Conservation (phyloP, 2,329 filamentous ascomycete genomes). For the Neopestalotiopsis sp. region DNA sequence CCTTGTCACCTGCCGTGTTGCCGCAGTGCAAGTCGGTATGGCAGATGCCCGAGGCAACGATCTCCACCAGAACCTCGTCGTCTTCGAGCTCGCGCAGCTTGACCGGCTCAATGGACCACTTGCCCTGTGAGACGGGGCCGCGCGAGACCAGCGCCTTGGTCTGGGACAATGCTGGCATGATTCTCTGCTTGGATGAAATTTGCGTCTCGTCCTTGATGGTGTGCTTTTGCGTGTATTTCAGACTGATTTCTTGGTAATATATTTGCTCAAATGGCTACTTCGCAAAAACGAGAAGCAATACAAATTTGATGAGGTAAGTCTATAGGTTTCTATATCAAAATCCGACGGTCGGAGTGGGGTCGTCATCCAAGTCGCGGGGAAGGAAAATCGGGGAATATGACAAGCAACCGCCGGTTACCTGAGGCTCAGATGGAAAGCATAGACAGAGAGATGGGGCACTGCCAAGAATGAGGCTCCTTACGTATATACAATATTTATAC, state of each 20-base stretch:
- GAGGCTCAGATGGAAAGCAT: background rate
- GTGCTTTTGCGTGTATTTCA: no score
- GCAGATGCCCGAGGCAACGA: constrained; percentile 59
- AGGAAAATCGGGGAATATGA: background rate
- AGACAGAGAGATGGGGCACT: background rate
- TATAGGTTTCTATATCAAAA: background rate
- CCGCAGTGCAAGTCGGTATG: constrained; percentile 58
- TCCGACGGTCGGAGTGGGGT: background rate
- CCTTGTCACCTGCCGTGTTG: constrained; percentile 35
- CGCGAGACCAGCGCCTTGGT: constrained; percentile 36
- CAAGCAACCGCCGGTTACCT: constrained; percentile 7
- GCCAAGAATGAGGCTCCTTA: background rate
- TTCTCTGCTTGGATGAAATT: background rate
- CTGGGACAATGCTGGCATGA: constrained; percentile 20
- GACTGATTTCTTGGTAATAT: no score
- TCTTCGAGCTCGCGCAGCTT: constrained; percentile 34
- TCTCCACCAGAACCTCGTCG: constrained; percentile 57
- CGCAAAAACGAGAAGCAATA: background rate
- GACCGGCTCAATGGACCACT: constrained; percentile 38
- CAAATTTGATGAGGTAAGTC: background rate
- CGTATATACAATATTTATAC: background rate
- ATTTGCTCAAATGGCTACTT: background rate
- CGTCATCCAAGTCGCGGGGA: background rate
- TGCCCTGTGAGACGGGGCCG: constrained; percentile 36
- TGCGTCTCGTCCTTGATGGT: background rate